phyloP scores from a whole-genome alignment of 805 yeast species.

The Wickerhamiella occidentalis region DNA sequence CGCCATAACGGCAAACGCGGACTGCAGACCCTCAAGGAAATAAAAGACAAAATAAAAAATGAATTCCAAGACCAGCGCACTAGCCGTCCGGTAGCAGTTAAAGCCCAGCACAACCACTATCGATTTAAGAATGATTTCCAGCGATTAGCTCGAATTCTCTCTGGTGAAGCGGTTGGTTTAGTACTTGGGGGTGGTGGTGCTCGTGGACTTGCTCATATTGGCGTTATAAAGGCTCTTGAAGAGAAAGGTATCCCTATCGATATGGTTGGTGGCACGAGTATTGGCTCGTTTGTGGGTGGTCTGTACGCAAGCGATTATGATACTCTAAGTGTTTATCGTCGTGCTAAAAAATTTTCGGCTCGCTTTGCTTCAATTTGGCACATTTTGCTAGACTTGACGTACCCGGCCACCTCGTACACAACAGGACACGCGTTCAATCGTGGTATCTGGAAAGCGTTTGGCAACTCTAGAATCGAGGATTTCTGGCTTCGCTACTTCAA shows the following conservation, averaged over 20 bases:
- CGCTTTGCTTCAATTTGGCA: slow-evolving; percentile 82
- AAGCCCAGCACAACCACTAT: slow-evolving; percentile 28
- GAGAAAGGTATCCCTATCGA: slow-evolving; percentile 90
- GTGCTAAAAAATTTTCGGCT: slow-evolving; percentile 75
- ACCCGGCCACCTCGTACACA: slow-evolving; percentile 87
- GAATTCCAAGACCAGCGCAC: slow-evolving; percentile 15
- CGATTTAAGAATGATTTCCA: slow-evolving; percentile 78
- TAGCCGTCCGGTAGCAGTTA: slow-evolving; percentile 19
- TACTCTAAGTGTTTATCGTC: slow-evolving; percentile 78
- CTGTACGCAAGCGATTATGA: slow-evolving; percentile 87
- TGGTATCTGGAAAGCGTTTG: slow-evolving; percentile 95
- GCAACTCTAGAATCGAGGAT: slow-evolving; percentile 85
- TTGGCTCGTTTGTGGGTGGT: slow-evolving; percentile 93
- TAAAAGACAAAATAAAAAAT: slow-evolving; percentile 22
- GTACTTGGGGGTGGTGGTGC: slow-evolving; percentile 98
- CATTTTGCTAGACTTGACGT: slow-evolving; percentile 68
- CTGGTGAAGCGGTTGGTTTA: slow-evolving; percentile 88
- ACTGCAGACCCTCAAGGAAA: slow-evolving; percentile 23
- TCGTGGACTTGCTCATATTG: slow-evolving; percentile 83
- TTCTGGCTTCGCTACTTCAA: slow-evolving; percentile 85
- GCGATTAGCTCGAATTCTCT: slow-evolving; percentile 74
- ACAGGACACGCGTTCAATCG: slow-evolving; percentile 96
- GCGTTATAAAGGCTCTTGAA: slow-evolving; percentile 81
- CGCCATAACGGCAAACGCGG: slow-evolving; percentile 15
- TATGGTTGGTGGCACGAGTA: slow-evolving; percentile 90